Percentiles rank a stretch among this genome's conserved stretches.
Evolutionary conservation across 2,329 filamentous ascomycete species (phyloP).

Genomic region (Verticillium alfalfae): DNA sequence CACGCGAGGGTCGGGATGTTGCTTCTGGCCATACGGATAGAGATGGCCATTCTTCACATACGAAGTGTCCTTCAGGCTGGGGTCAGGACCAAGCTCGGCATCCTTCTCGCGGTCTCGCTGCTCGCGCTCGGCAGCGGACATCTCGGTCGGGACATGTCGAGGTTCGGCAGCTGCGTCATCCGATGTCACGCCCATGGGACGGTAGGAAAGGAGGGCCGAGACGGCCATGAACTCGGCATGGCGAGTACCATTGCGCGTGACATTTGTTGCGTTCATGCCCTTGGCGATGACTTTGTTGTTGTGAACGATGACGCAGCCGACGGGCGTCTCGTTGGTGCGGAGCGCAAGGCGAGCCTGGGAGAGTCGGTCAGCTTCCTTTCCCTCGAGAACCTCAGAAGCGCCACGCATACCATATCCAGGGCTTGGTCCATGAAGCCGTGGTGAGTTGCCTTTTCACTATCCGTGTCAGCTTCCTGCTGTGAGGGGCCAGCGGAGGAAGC

Average conservation of each 20-base stretch:
- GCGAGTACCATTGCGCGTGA: slow-evolving; percentile 82
- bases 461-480: background rate
- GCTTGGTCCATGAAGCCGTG: slow-evolving; percentile 76
- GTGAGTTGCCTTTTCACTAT: slow-evolving; percentile 34
- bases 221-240: slow-evolving; percentile 95
- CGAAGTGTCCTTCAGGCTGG: slow-evolving; percentile 36
- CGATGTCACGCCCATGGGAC: slow-evolving; percentile 13
- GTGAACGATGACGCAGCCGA: slow-evolving; percentile 90
- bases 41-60: slow-evolving; percentile 50
- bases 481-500: slow-evolving; percentile 2
- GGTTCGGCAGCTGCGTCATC: slow-evolving; percentile 4
- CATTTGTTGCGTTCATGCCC: slow-evolving; percentile 96
- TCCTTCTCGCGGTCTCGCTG: slow-evolving; percentile 15
- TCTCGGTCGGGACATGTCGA: slow-evolving; percentile 13
- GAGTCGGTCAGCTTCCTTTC: slow-evolving; percentile 13
- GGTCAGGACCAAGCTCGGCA: slow-evolving; percentile 17
- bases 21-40: slow-evolving; percentile 57
- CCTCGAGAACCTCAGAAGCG: slow-evolving; percentile 13
- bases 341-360: slow-evolving; percentile 78
- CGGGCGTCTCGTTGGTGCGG: slow-evolving; percentile 83
- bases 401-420: slow-evolving; percentile 65
- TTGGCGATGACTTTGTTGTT: slow-evolving; percentile 72
- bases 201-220: slow-evolving; percentile 44
- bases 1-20: slow-evolving; percentile 50
- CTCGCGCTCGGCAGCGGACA: slow-evolving; percentile 4